Conservation (phyloP, 371 early-diverging fungal species). For the Actinomucor elegans region DNA sequence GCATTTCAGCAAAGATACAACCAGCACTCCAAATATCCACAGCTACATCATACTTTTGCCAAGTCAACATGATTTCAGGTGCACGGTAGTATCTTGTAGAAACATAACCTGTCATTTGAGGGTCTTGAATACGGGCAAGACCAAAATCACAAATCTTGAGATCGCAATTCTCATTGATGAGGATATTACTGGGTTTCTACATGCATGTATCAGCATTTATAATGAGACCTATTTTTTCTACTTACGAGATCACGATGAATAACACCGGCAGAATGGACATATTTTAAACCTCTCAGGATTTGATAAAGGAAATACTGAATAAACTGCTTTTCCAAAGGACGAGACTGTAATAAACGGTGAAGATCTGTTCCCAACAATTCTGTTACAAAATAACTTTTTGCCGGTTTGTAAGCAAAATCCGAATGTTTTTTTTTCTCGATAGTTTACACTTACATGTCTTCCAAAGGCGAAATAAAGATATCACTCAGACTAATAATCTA, state of each 20-base stretch:
- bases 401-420: background rate
- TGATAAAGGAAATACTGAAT: conserved; percentile 96
- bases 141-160: conserved; percentile 98
- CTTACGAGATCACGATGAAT: conserved; percentile 90
- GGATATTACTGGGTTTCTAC: conserved; percentile 94
- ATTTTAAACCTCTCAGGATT: conserved; percentile 88
- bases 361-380: conserved; percentile 93
- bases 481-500: conserved; percentile 85
- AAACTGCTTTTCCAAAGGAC: conserved; percentile 90
- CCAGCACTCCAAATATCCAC: conserved; percentile 84
- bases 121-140: conserved; percentile 88
- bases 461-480: conserved; percentile 89
- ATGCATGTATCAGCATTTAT: background rate
- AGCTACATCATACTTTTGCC: conserved; percentile 68
- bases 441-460: conserved; percentile 73
- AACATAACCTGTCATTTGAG: conserved; percentile 96
- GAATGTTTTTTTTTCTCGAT: background rate
- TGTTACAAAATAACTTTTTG: conserved; percentile 86
- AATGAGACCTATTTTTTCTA: too few relatives aligned
- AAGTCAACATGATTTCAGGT: conserved; percentile 71
- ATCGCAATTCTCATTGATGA: conserved; percentile 96
- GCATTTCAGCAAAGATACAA: conserved; percentile 93
- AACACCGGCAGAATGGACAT: conserved; percentile 94
- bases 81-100: conserved; percentile 94
- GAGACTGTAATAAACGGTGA: conserved; percentile 86